Evolutionary conservation across 768 basidiomycete species (phyloP), one percentile per base, ranked within the genome.

Genomic region (Amyloporia xantha): DNA sequence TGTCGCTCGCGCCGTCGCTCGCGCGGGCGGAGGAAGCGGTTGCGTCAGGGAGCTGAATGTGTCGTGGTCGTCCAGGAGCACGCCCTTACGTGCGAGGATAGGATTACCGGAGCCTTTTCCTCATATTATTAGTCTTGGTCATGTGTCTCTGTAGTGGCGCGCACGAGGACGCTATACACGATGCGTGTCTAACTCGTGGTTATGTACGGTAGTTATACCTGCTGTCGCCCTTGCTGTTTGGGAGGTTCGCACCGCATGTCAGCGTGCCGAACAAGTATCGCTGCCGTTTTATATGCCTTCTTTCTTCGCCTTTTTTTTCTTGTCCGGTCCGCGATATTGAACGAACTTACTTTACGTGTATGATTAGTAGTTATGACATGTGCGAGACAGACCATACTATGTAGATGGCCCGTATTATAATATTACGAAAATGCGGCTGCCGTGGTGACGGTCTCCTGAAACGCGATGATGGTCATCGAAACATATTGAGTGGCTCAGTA

Each of bases 311-410:
- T 9, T 10, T n/a, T 35, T 35, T 35, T 35, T 9, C 33, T 35
- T 35, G 33, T 35, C n/a, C 9, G 33, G 33, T 35, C 10, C n/a
- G n/a, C n/a, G n/a, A n/a, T 33, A 39, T 39, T 39, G 38, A 44
- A 17, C 27, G 42, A n/a, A n/a, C n/a, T n/a, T 30, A 30, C 23
- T n/a, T 11, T 44, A 41, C 27, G 20, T 44, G 42, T 44, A 44
- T 44, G n/a, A 44, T 44, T 44, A 44, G 42, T 44, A 28, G 25
- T n/a, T 17, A 39, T 19, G 30, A 39, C 19, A 17, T 39, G 19
- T 21, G 38, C 9, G 10, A 39, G 38, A 39, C 12, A 17, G 10
- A n/a, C 19, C 9, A 13, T 7, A 39, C 15, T 10, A 21, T 39
- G 38, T 9, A 21, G 9, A 39, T 19, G 38, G n/a, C 30, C 15